Evolutionary conservation across 108 stramenopile species (phyloP).

Genomic region (Parietichytrium sp.): DNA sequence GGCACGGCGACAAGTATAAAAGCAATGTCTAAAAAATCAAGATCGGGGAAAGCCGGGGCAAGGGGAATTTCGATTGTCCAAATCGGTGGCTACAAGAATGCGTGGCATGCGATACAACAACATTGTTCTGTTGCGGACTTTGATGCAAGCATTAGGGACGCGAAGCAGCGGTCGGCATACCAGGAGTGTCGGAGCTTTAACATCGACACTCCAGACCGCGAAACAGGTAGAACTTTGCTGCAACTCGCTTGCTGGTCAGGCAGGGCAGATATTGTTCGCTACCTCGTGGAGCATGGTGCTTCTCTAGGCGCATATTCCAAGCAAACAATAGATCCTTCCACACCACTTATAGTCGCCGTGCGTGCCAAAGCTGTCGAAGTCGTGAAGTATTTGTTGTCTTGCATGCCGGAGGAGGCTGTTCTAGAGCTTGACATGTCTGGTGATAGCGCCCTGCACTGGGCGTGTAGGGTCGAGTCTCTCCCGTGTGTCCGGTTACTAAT

Average conservation of each 20-base stretch:
- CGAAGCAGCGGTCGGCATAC: not conserved
- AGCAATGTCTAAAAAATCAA: not conserved
- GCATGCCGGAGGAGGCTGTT: not conserved
- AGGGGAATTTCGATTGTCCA: not conserved
- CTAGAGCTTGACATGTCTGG: not conserved
- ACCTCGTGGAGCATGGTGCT: not conserved
- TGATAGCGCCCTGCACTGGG: conserved; percentile 11
- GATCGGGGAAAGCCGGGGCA: too few relatives aligned
- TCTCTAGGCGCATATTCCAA: not conserved
- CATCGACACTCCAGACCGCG: not conserved
- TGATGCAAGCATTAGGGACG: not conserved
- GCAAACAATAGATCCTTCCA: not conserved
- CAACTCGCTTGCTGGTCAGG: conserved; percentile 19
- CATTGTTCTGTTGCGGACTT: not conserved
- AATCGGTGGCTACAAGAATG: not conserved
- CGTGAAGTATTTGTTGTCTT: not conserved
- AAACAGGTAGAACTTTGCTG: not conserved
- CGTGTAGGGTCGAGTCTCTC: conserved; percentile 9
- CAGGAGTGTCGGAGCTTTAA: conserved; percentile 15
- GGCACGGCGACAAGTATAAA: not conserved
- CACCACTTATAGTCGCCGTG: not conserved
- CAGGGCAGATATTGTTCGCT: not conserved
- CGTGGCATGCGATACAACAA: not conserved
- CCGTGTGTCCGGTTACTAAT: conserved; percentile 4
- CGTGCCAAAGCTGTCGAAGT: not conserved